Conservation (phyloP, 129 eudicot species). For the Lactuca sativa region DNA sequence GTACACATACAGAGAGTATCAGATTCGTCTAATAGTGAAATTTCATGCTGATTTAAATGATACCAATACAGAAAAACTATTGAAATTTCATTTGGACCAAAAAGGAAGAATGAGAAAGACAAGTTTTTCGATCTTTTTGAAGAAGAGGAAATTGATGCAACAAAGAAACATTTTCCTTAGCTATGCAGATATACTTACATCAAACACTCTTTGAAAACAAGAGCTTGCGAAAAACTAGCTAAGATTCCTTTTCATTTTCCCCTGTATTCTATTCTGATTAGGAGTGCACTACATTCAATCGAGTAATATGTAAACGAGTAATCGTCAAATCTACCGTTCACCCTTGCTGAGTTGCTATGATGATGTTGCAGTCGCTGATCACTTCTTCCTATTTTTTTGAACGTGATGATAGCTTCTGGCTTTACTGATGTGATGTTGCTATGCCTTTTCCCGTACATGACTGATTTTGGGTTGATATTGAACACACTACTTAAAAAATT, state of each 20-base stretch:
- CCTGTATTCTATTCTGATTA: slow-evolving; percentile 37
- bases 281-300: too few relatives aligned
- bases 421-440: too few relatives aligned
- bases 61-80: not conserved
- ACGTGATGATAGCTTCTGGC: too few relatives aligned
- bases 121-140: slow-evolving; percentile 9
- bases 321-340: too few relatives aligned
- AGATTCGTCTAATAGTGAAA: slow-evolving; percentile 7
- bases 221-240: slow-evolving; percentile 57
- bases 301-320: too few relatives aligned
- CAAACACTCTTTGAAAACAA: slow-evolving; percentile 48
- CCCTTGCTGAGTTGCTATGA: too few relatives aligned
- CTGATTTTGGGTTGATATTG: too few relatives aligned
- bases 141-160: slow-evolving; percentile 33
- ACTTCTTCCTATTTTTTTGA: too few relatives aligned
- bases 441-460: too few relatives aligned
- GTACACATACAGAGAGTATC: slow-evolving; percentile 20
- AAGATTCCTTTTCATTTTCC: slow-evolving; percentile 59
- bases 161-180: slow-evolving; percentile 24
- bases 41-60: not conserved
- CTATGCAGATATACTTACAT: slow-evolving; percentile 53
- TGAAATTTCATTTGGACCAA: not conserved
- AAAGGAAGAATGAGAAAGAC: slow-evolving; percentile 18
- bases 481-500: too few relatives aligned
- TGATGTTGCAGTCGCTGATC: too few relatives aligned